A percentile compares a stretch with the other conserved stretches of the same genome.
phyloP scores from a whole-genome alignment of 1,284 basidiomycete species.

The Cystobasidium sp. region DNA sequence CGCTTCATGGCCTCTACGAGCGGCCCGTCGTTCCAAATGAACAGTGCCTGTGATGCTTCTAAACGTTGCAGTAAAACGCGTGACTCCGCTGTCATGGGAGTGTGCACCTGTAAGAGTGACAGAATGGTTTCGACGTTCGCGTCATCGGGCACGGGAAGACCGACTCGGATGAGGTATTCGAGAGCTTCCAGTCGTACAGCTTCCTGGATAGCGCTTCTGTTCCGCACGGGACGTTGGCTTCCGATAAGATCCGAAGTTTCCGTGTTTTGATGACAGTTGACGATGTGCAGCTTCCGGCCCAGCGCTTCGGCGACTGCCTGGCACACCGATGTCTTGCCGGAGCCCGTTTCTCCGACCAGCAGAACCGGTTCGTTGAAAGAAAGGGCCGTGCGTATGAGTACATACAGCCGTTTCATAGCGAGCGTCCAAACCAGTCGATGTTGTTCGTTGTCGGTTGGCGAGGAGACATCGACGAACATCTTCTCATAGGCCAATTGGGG shows the following conservation, averaged over 20 bases:
- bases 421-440: constrained; percentile 80
- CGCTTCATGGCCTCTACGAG: constrained; percentile 86
- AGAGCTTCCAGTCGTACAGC: constrained; percentile 55
- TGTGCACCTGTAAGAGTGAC: not conserved
- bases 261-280: constrained; percentile 99
- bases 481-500: constrained; percentile 68
- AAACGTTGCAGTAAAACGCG: constrained; percentile 61
- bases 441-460: constrained; percentile 50
- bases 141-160: constrained; percentile 9
- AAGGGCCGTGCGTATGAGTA: constrained; percentile 79
- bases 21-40: constrained; percentile 96
- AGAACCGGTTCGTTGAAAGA: constrained; percentile 92
- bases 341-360: constrained; percentile 97
- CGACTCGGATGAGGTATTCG: constrained; percentile 46
- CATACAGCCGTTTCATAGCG: constrained; percentile 89
- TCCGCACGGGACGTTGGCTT: constrained; percentile 88
- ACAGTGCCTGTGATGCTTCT: constrained; percentile 68
- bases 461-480: constrained; percentile 61
- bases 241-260: constrained; percentile 97
- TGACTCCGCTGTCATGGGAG: constrained; percentile 3
- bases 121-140: constrained; percentile 25
- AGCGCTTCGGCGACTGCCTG: constrained; percentile 80
- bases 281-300: constrained; percentile 68
- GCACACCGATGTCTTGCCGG: constrained; percentile 96
- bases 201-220: constrained; percentile 64